Base-by-base conservation (phyloP, 768 basidiomycete species). In the Boletus sensibilis region DNA sequence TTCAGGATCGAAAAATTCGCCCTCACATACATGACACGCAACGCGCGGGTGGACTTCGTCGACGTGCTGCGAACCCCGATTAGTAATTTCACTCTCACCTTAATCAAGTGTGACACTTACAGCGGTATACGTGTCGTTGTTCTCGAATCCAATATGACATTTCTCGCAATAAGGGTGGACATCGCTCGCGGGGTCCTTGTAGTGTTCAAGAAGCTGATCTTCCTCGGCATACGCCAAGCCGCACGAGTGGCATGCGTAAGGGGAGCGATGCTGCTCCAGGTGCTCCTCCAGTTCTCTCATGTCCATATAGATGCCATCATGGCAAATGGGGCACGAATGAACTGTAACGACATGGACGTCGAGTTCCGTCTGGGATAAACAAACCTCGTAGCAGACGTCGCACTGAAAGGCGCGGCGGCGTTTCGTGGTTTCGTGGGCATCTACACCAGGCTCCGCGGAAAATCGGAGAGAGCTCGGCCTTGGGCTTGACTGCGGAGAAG, bases 131-230 rank as follows among this genome's bases (percentile, higher is more conserved):
- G 49, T 39, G 16, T 51, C 59, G 9, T 67, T 57, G 56, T 73
- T 68, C 56, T 74, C 71, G 40, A 78, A 78, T 35, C 74, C 76
- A 3, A 62, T 31, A 18, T 52, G 35, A 43, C 78, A 79, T 35
- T 50, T 50, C 18, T 55, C 47, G 55, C 78, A 79, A 5, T 62
- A 61, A 1, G 78, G 76, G 34, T 81, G 79, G 13, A 67, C 16
- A 18, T 65, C 64, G 45, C 64, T 64, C 7, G 67, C 43, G 2
- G 78, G 75, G 6, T 72, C 66, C 47, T 58, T 67, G 60, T 79
- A 80, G 55, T 82, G 80, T 5, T 62, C 60, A 20, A 68, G 60
- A 3, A 80, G 68, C 3, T 71, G 69, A 13, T 76, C 76, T 49
- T 76, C 71, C 37, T 72, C 64, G 3, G 55, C 31, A 43, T 62